Evolutionary conservation across 2,329 filamentous ascomycete species (phyloP).

Genomic region (Fusarium begoniae): DNA sequence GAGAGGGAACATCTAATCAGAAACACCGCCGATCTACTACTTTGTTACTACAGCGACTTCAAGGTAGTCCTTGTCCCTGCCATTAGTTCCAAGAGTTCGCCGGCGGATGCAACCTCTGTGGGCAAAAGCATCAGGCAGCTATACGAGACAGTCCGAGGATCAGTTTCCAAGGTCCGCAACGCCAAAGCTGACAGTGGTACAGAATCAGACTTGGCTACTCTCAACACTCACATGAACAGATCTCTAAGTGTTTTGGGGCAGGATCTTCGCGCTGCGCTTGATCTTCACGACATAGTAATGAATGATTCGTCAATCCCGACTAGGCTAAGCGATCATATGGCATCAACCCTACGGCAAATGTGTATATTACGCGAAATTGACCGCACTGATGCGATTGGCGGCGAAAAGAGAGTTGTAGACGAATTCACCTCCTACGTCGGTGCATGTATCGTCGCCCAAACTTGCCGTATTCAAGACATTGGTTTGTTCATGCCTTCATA

Average conservation of each 20-base stretch:
- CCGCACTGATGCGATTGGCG: not conserved
- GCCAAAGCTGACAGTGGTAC: not conserved
- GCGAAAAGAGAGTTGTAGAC: accelerated
- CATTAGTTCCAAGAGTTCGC: not conserved
- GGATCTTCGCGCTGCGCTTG: constrained; percentile 1
- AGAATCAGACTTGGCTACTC: not conserved
- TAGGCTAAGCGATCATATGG: constrained; percentile 9
- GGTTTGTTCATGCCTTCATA: not conserved
- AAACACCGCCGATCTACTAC: not conserved
- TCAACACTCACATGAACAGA: constrained; percentile 1
- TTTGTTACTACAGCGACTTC: constrained; percentile 21
- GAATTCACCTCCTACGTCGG: not conserved
- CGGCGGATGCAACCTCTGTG: not conserved
- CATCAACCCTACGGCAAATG: not conserved
- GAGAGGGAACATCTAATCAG: not conserved
- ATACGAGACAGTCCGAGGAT: not conserved
- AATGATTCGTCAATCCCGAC: not conserved
- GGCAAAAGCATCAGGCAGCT: not conserved
- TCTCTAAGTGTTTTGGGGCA: not conserved
- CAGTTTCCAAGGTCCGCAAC: not conserved
- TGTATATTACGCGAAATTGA: not conserved
- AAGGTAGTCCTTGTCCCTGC: constrained; percentile 1
- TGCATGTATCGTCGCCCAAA: not conserved
- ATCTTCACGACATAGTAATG: not conserved
- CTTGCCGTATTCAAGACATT: not conserved